Evolutionary conservation across 129 eudicot genomes (phyloP), one percentile per base, ranked within the genome.

Genomic region (Saposhnikovia divaricata): DNA sequence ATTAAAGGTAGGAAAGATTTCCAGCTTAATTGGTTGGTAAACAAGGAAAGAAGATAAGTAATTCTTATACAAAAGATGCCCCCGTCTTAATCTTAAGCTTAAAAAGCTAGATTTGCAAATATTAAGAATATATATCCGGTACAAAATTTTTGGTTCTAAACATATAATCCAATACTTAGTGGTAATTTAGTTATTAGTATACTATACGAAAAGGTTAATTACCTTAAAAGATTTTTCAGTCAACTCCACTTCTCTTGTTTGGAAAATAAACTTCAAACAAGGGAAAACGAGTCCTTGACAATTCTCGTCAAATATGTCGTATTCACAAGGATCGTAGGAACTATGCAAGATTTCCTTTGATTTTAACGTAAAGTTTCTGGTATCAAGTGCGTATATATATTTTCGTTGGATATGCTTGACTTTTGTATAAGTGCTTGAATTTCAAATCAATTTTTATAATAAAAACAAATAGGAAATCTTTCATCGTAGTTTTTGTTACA

Each of bases 1-100:
- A 16, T 40, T 15, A 15, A 71, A 71, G 46, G 15, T 39, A 4
- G 47, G n/a, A 21, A 21, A 55, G 65, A 55, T 55, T 55, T 55
- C 12, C 65, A 19, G 51, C 43, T 77, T 37, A 38, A 66, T 39
- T 23, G 80, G 63, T 57, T 77, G 72, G 50, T 77, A 77, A 77
- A 77, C 12, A 55, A 53, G 75, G 27, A 57, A 57, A 51, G 15
- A 42, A 39, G 31, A 45, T 4, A 74, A 45, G 7, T 72, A 74
- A 74, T 21, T 42, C 25, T 72, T 15, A 3, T 23, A 72, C 27
- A 38, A 71, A 71, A 71, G 50, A 72, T 72, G 34, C 19, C 18
- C 1, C 8, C 45, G 10, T 4, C 25, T 72, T n/a, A 42, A 3
- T 8, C 51, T 42, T 45, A 42, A 21, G 6, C 65, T 55, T 55